Evolutionary conservation across 2,329 filamentous ascomycete genomes (phyloP).

Genomic region (Lasiodiplodia citricola): DNA sequence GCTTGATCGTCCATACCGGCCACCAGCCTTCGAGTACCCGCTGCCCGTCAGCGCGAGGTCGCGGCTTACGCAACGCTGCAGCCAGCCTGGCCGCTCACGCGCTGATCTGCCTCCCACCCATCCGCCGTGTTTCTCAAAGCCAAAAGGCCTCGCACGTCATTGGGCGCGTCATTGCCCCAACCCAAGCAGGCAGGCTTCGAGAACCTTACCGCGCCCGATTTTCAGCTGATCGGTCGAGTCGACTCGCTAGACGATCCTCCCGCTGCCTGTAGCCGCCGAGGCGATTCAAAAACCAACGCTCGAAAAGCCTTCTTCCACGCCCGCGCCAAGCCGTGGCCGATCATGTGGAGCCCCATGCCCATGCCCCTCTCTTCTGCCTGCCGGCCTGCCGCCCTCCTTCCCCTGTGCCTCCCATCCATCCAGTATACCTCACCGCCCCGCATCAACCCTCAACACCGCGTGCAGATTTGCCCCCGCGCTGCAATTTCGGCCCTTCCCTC

Average conservation of each 20-base stretch:
- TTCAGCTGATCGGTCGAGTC: conserved; percentile 21
- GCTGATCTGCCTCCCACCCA: conserved; percentile 11
- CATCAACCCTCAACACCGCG: conserved; percentile 4
- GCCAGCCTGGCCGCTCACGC: conserved; percentile 1
- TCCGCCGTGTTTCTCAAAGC: conserved; percentile 15
- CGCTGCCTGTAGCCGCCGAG: conserved; percentile 20
- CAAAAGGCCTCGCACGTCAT: conserved; percentile 15
- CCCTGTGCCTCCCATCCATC: background rate
- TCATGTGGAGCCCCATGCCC: conserved; percentile 22
- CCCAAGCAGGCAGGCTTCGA: conserved; percentile 23
- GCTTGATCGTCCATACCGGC: background rate
- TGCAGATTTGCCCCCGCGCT: background rate
- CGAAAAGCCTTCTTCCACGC: background rate
- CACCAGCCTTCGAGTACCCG: background rate
- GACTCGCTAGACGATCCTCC: conserved; percentile 18
- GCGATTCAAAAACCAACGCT: background rate
- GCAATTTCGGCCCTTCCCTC: conserved; percentile 13
- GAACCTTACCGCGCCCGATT: conserved; percentile 20
- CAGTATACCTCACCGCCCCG: conserved; percentile 1
- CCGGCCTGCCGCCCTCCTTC: background rate
- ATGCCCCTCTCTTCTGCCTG: background rate
- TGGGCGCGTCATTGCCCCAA: conserved; percentile 15
- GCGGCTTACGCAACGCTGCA: conserved; percentile 15
- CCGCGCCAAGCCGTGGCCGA: conserved; percentile 19
- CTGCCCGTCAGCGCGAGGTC: background rate